Conservation (phyloP, 257 asterid genomes). For the Nyctanthes arbortristis region DNA sequence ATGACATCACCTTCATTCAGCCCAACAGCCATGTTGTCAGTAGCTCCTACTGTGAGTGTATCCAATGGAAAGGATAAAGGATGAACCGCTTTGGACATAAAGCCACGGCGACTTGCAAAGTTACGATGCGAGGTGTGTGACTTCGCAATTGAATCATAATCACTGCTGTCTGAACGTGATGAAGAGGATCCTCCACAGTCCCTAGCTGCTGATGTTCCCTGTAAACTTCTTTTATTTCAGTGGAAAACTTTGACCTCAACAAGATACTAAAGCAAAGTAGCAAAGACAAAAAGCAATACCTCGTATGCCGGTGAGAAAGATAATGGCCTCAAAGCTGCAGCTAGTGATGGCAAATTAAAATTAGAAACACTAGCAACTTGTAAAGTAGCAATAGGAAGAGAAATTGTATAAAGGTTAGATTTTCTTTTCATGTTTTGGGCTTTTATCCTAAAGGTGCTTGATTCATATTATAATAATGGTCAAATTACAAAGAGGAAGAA, state of each 20-base stretch:
- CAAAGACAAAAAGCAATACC: constrained; percentile 43
- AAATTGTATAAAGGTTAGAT: background rate
- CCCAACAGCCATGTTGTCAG: constrained; percentile 28
- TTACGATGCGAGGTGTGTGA: constrained; percentile 60
- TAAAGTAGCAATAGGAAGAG: background rate
- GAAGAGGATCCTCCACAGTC: constrained; percentile 82
- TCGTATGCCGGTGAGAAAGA: constrained; percentile 85
- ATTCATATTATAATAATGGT: no score
- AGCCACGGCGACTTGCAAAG: constrained; percentile 65
- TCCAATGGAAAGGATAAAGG: constrained; percentile 72
- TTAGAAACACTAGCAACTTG: constrained; percentile 25
- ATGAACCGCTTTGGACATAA: constrained; percentile 90
- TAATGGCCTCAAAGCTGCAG: constrained; percentile 66
- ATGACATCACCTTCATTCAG: constrained; percentile 40
- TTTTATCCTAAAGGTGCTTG: background rate
- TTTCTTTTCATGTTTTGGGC: background rate
- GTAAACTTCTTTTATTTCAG: constrained; percentile 22
- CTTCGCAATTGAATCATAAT: constrained; percentile 64
- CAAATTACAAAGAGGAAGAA: no score
- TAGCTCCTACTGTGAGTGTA: constrained; percentile 40
- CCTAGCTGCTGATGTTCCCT: constrained; percentile 87
- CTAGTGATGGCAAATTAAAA: constrained; percentile 31
- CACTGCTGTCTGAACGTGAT: constrained; percentile 90
- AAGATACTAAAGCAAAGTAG: constrained; percentile 13
- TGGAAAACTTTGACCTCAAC: constrained; percentile 6